Evolutionary conservation across 208 protist genomes (phyloP).

Genomic region (Leishmania aethiopica): DNA sequence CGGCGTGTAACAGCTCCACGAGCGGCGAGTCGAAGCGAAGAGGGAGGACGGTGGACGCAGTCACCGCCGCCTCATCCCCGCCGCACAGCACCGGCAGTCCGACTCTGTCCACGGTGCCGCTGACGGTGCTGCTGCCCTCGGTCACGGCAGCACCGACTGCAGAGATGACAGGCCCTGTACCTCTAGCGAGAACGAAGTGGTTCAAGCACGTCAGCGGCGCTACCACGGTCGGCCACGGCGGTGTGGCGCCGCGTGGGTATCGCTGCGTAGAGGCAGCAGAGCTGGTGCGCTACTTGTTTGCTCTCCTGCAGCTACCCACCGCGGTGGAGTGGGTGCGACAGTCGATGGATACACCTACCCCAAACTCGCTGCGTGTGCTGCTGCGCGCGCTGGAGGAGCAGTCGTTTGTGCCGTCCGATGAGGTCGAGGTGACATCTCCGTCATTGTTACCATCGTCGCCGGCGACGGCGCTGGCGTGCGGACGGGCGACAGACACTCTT

Average conservation of each 20-base stretch:
- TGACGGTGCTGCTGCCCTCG: slow-evolving; percentile 26
- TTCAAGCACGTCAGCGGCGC: neutral
- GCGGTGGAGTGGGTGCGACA: slow-evolving; percentile 25
- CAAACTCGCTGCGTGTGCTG: slow-evolving; percentile 30
- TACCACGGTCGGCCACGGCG: neutral
- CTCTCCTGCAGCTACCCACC: slow-evolving; percentile 28
- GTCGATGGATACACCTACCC: slow-evolving; percentile 22
- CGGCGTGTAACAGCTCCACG: neutral
- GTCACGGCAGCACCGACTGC: neutral
- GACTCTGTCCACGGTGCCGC: slow-evolving; percentile 1
- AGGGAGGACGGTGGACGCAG: neutral
- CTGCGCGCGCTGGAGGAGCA: slow-evolving; percentile 31
- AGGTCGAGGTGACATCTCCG: neutral
- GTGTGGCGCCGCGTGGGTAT: neutral
- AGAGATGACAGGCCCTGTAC: neutral
- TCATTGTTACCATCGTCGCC: slow-evolving; percentile 11
- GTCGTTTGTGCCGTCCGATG: slow-evolving; percentile 18
- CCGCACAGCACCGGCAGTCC: neutral
- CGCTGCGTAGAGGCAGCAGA: slow-evolving; percentile 30
- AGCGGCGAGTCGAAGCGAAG: neutral
- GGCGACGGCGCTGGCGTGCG: slow-evolving; percentile 10
- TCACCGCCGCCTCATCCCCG: neutral
- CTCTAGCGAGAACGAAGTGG: neutral
- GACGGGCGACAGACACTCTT: slow-evolving; percentile 25
- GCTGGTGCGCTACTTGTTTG: slow-evolving; percentile 28